Evolutionary conservation across 2,329 filamentous ascomycete genomes (phyloP), one percentile per base, ranked within the genome.

Genomic region (Hymenoscyphus salicellus): DNA sequence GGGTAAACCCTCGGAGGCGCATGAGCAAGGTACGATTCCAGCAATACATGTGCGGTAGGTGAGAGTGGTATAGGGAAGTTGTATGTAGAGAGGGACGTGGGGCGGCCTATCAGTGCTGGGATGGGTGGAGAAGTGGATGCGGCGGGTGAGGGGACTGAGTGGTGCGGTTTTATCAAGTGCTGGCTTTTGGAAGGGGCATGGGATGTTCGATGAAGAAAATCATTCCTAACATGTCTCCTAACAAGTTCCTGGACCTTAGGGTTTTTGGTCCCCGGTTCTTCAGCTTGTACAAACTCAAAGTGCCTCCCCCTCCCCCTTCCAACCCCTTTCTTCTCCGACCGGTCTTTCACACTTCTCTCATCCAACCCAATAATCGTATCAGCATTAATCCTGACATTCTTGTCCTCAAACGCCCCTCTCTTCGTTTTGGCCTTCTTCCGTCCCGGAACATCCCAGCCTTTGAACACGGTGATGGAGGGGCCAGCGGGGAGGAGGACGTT

Each of bases 221-320:
- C 68, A 20, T 68, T 69, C 58, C 68, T 67, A 32, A 70, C 65
- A 66, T 71, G 70, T 11, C 28, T 66, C 7, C 69, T 58, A 7
- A 70, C 65, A 5, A 66, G 41, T 60, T 65, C 68, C n/a, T 65
- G 55, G 28, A 64, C 61, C 41, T 64, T 58, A 1, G 56, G 30
- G 57, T 70, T 64, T 20, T 60, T 61, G 23, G 46, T 65, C 2
- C 61, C 60, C 10, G 62, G 63, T 33, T 61, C 59, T 11, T 59
- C 55, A 16, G 63, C 46, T 49, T 69, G 66, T 3, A 71, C 61
- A 23, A 69, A 70, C n/a, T 65, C 67, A 30, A 67, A 69, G 2
- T 62, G 61, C n/a, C n/a, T n/a, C n/a, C n/a, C n/a, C n/a, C n/a
- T n/a, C n/a, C n/a, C n/a, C n/a, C n/a, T n/a, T n/a, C n/a, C n/a